Conservation (phyloP, 129 eudicot species). For the Logfia minima region DNA sequence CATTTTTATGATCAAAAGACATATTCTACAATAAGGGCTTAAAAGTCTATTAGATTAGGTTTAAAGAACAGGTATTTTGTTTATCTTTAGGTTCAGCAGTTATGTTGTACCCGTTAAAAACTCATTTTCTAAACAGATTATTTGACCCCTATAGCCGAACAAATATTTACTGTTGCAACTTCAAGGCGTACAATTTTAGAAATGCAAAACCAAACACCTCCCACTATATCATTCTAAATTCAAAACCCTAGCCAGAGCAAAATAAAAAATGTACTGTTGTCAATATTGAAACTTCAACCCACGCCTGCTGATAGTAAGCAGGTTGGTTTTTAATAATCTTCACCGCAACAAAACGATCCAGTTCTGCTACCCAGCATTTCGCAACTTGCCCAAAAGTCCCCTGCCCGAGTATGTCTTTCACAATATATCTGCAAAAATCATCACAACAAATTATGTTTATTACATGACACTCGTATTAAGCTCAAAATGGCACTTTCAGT, state of each 20-base stretch:
- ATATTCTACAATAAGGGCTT: neutral
- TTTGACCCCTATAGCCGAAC: neutral
- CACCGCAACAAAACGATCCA: conserved; percentile 84
- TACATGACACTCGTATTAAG: neutral
- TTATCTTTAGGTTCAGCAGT: neutral
- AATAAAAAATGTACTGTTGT: conserved; percentile 52
- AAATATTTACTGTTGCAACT: too few species aligned
- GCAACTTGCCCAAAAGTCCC: conserved; percentile 99
- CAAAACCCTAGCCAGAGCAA: conserved; percentile 17
- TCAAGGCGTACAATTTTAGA: neutral
- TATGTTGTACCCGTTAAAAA: neutral
- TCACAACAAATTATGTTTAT: neutral
- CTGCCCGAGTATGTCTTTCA: conserved; percentile 96
- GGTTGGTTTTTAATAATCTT: conserved; percentile 91
- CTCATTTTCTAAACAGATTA: neutral
- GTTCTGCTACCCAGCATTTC: conserved; percentile 93
- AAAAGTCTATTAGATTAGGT: neutral
- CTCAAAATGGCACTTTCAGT: neutral
- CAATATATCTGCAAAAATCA: conserved; percentile 66
- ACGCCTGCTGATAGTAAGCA: conserved; percentile 93
- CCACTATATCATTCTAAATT: neutral
- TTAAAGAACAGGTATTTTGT: neutral
- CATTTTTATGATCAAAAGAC: neutral
- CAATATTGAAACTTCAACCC: conserved; percentile 93
- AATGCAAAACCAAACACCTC: neutral